Base-by-base conservation (phyloP, 495 filamentous ascomycete genomes). In the Penicillium bialowiezense region DNA sequence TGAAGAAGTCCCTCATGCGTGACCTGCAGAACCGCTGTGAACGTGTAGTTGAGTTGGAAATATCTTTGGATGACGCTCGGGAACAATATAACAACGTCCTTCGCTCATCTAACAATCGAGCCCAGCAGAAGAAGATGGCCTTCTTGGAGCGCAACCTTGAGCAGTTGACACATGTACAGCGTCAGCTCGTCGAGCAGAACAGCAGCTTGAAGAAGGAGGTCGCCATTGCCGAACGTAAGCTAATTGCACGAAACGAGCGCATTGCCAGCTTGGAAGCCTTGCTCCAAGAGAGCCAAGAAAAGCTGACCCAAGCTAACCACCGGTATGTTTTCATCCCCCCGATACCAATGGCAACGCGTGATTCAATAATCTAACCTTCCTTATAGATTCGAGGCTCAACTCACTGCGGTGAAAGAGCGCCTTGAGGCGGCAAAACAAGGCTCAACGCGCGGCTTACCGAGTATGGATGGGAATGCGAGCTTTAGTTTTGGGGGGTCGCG, bases 111-210 rank as follows among this genome's bases (percentile, higher is more conserved):
- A 97, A 97, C 77, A 97, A 95, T 76, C 87, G 91, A 31, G 90
- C 91, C 18, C 93, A 98, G 71, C 93, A 97, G 70, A 98, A 98
- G 84, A 98, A 97, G 80, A 97, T 98, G 89, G 93, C 91, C 6
- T 98, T 98, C 82, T 73, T 98, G 35, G 95, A 98, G 72, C 87
- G 93, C 62, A 98, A 98, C 67, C 82, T 98, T 13, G 93, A 98
- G 71, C 95, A 97, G 70, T 78, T 98, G 33, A 98, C 95, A 0
- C 87, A 93, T 60, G 95, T 98, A 45, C 93, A 98, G 67, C 83
- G 93, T 18, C 95, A 98, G 75, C 81, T 98, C 7, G 93, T 98
- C 20, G 93, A 98, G 70, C 93, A 98, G 69, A 98, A 98, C 68
- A 86, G 87, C 56, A 86, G 84, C 46, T 73, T 98, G 52, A 98